Conservation (phyloP, 345 rosid species). For the rapeseed (Brassica napus) region DNA sequence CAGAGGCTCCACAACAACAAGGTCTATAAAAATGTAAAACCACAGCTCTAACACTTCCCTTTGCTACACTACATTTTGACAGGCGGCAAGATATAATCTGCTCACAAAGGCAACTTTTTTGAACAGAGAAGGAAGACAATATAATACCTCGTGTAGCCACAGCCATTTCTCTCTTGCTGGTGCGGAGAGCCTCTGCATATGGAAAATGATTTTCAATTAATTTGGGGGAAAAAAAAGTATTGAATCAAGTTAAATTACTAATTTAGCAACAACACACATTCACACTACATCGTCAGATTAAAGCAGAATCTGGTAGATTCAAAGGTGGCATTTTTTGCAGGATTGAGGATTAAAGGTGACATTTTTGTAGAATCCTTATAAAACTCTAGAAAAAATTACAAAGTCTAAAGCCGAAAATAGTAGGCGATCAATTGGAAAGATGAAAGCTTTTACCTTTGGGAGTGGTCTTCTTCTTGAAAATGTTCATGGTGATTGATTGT, state of each 20-base stretch:
- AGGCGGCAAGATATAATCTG: neutral
- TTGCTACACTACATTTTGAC: neutral
- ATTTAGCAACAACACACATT: neutral
- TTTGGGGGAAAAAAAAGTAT: neutral
- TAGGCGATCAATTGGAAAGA: neutral
- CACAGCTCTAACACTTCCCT: neutral
- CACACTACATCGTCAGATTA: neutral
- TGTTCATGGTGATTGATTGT: neutral
- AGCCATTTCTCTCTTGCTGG: constrained; percentile 5
- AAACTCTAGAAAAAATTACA: too few relatives aligned
- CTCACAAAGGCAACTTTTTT: neutral
- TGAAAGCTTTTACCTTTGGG: constrained; percentile 60
- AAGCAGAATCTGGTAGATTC: neutral
- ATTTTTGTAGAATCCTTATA: neutral
- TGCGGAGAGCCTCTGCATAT: constrained; percentile 67
- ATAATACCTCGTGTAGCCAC: constrained; percentile 44
- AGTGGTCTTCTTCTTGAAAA: constrained; percentile 62
- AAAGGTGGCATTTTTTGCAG: constrained; percentile 3
- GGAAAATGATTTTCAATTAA: neutral
- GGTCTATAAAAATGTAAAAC: neutral
- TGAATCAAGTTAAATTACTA: neutral
- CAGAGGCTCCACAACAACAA: neutral
- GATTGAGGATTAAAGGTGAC: neutral
- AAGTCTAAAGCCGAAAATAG: neutral
- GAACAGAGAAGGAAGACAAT: neutral